Conservation (phyloP, 2,329 filamentous ascomycete species). For the Monilinia fructicola region DNA sequence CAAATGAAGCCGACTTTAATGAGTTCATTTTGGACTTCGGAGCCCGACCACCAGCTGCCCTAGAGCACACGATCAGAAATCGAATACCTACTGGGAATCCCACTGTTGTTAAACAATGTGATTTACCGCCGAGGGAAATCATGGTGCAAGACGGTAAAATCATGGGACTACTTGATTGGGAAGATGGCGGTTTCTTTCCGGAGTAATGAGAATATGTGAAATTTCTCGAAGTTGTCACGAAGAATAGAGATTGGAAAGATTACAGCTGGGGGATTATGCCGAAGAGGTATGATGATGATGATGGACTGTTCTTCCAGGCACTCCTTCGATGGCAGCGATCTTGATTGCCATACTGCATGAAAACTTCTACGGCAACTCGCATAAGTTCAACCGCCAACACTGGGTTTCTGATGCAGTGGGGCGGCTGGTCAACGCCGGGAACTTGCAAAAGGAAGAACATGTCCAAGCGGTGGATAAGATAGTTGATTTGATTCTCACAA, state of each 20-base stretch:
- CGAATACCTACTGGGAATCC: background rate
- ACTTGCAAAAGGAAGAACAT: background rate
- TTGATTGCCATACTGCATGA: too few relatives aligned
- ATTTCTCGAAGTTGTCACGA: background rate
- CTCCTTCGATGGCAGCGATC: background rate
- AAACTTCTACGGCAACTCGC: too few relatives aligned
- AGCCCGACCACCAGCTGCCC: background rate
- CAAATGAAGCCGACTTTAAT: conserved; percentile 24
- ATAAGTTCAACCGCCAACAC: background rate
- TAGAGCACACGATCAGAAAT: background rate
- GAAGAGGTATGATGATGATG: background rate
- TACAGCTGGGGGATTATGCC: background rate
- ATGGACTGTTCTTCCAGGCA: background rate
- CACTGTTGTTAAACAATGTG: conserved; percentile 13
- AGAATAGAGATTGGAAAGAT: background rate
- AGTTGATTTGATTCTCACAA: background rate
- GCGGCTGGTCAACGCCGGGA: background rate
- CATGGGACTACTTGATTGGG: conserved; percentile 13
- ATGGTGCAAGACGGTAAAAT: conserved; percentile 2
- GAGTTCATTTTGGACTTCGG: conserved; percentile 14
- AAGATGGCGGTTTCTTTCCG: conserved; percentile 6
- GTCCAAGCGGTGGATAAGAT: background rate
- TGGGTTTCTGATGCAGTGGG: background rate
- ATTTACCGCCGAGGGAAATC: conserved; percentile 9
- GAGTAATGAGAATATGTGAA: conserved; percentile 19